Evolutionary conservation across 352 stramenopile species (phyloP).

Genomic region (Phytophthora pistaciae): DNA sequence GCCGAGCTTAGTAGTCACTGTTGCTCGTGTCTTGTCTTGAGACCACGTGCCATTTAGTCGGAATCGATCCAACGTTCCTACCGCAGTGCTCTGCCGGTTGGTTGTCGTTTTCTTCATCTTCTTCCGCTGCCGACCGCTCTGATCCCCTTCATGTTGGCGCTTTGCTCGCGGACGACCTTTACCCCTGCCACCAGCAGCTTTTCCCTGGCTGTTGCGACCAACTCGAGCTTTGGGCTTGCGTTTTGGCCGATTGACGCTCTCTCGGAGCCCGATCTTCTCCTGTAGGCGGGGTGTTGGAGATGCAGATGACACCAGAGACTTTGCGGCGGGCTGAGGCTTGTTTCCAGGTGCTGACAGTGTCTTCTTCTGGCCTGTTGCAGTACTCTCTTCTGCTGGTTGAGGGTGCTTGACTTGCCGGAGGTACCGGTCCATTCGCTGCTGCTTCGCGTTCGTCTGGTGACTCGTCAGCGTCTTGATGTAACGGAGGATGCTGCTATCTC

Average conservation of each 20-base stretch:
- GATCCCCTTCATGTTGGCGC: slow-evolving; percentile 13
- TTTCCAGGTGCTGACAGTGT: background rate
- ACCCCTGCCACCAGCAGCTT: background rate
- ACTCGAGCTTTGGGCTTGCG: background rate
- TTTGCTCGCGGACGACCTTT: slow-evolving; percentile 7
- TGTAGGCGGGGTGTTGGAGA: background rate
- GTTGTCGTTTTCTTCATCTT: slow-evolving; percentile 16
- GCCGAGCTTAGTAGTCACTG: background rate
- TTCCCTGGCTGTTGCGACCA: background rate
- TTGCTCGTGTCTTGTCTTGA: slow-evolving; percentile 1
- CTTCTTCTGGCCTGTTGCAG: background rate
- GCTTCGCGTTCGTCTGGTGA: slow-evolving; percentile 54
- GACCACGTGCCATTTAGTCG: slow-evolving; percentile 15
- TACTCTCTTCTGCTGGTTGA: slow-evolving; percentile 3
- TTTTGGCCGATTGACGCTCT: background rate
- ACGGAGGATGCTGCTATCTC: slow-evolving; percentile 50
- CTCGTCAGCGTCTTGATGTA: slow-evolving; percentile 62
- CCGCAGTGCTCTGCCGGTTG: slow-evolving; percentile 2
- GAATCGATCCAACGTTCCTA: slow-evolving; percentile 27
- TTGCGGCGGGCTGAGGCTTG: background rate
- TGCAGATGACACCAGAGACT: background rate
- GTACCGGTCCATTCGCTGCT: slow-evolving; percentile 53
- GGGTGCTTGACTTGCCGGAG: slow-evolving; percentile 37
- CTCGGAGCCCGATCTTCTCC: background rate
- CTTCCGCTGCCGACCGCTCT: slow-evolving; percentile 7